A percentile compares a stretch with the other conserved stretches of the same genome.
Evolutionary conservation across 2,329 filamentous ascomycete species (phyloP).

Genomic region (Cercospora sp.): DNA sequence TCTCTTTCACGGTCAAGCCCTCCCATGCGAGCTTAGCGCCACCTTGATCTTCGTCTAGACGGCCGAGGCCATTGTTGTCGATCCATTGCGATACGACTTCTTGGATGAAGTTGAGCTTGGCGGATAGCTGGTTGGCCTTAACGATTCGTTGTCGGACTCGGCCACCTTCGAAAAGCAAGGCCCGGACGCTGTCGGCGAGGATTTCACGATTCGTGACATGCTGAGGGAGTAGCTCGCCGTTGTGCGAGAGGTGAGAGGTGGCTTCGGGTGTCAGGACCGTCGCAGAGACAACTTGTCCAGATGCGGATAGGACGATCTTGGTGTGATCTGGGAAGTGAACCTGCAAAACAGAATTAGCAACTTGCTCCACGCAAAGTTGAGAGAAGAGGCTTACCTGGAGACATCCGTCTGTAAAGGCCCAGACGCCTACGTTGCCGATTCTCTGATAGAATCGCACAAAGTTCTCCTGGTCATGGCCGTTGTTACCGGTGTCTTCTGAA

Average conservation of each 20-base stretch:
- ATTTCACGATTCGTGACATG: conserved; percentile 70
- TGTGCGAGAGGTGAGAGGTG: conserved; percentile 62
- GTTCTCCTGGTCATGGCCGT: conserved; percentile 42
- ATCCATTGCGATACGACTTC: conserved; percentile 71
- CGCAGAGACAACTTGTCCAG: conserved; percentile 75
- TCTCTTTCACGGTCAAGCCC: conserved; percentile 46
- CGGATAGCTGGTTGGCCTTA: conserved; percentile 69
- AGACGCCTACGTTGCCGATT: conserved; percentile 76
- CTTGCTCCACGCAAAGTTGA: neutral
- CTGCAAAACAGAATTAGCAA: conserved; percentile 42
- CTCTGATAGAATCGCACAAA: conserved; percentile 80
- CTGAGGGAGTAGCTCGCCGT: conserved; percentile 62
- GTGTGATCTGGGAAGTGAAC: conserved; percentile 89
- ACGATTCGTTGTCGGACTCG: conserved; percentile 55
- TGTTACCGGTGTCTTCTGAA: conserved; percentile 41
- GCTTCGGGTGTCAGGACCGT: conserved; percentile 74
- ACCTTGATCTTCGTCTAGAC: conserved; percentile 37
- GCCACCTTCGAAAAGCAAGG: conserved; percentile 63
- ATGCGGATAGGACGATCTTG: conserved; percentile 74
- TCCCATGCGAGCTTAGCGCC: conserved; percentile 43
- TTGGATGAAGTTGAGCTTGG: conserved; percentile 72
- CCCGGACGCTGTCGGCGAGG: conserved; percentile 70
- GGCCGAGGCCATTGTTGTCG: conserved; percentile 65
- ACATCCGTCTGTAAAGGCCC: conserved; percentile 78
- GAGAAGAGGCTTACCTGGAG: conserved; percentile 58